These are phyloP conservation scores for Tricholoma sp. DNA, from an alignment of 768 basidiomycete genomes.

Conservation along the genomic window DNA sequence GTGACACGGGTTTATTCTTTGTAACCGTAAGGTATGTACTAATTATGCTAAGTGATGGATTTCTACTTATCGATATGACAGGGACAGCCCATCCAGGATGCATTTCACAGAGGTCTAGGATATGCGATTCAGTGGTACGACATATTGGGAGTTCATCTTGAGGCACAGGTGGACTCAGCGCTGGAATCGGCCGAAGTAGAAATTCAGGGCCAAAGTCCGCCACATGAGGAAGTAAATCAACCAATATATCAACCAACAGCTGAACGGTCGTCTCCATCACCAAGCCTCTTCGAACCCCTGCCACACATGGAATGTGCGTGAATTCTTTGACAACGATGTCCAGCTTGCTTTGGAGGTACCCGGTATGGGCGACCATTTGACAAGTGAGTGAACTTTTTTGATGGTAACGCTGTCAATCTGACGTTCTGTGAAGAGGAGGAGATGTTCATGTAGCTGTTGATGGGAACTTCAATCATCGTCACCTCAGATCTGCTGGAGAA, in stretches of 20 bases:
- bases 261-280: constrained; percentile 3
- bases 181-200: background rate
- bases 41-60: background rate
- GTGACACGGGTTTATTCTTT: constrained; percentile 17
- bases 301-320: constrained; percentile 8
- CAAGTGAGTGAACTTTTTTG: constrained; percentile 11
- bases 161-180: constrained; percentile 1
- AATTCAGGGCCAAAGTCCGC: constrained; percentile 6
- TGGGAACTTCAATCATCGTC: constrained; percentile 35
- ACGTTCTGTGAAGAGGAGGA: constrained; percentile 20
- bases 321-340: constrained; percentile 22
- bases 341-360: constrained; percentile 27
- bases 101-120: constrained; percentile 21
- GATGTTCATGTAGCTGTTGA: constrained; percentile 33
- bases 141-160: constrained; percentile 6
- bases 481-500: constrained; percentile 24
- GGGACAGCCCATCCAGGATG: constrained; percentile 21
- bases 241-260: background rate
- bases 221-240: background rate
- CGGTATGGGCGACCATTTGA: constrained; percentile 18
- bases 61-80: constrained; percentile 4
- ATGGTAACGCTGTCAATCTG: background rate
- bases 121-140: constrained; percentile 16
- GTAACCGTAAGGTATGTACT: constrained; percentile 14
- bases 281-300: background rate